These are phyloP conservation scores for Trypanosoma brucei DNA, from an alignment of 208 protist genomes.

Conservation along the genomic window DNA sequence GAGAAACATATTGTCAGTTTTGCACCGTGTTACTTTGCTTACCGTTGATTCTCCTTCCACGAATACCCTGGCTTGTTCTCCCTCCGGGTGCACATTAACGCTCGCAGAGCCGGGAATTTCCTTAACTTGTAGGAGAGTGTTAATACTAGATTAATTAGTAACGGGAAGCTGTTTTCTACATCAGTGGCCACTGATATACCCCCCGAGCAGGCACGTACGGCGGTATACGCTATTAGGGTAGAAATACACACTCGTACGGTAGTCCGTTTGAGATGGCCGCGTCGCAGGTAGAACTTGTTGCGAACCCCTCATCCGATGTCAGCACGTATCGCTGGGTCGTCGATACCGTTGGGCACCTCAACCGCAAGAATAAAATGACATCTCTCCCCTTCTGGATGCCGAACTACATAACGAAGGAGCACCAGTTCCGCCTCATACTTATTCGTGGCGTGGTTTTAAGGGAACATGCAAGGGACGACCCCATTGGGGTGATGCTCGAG, in stretches of 20 bases:
- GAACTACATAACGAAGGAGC: constrained; percentile 36
- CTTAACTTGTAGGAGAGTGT: too few relatives aligned
- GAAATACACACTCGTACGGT: background rate
- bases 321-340: constrained; percentile 46
- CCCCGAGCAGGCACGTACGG: too few relatives aligned
- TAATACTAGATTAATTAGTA: too few relatives aligned
- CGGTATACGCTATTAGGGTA: too few relatives aligned
- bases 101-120: too few relatives aligned
- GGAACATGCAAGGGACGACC: constrained; percentile 24
- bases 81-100: too few relatives aligned
- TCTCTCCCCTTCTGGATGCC: constrained; percentile 80
- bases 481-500: constrained; percentile 62
- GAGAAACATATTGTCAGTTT: too few relatives aligned
- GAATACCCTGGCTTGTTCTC: too few relatives aligned
- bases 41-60: too few relatives aligned
- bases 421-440: constrained; percentile 74
- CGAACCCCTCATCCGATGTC: constrained; percentile 45
- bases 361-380: constrained; percentile 69
- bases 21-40: too few relatives aligned
- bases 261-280: constrained; percentile 11
- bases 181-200: too few relatives aligned
- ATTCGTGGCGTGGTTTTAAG: constrained; percentile 46
- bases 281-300: constrained; percentile 45
- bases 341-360: constrained; percentile 40
- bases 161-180: too few relatives aligned